These are phyloP conservation scores for Fusarium neocosmosporiellum DNA, from an alignment of 2,329 filamentous ascomycete genomes.

Conservation along the genomic window DNA sequence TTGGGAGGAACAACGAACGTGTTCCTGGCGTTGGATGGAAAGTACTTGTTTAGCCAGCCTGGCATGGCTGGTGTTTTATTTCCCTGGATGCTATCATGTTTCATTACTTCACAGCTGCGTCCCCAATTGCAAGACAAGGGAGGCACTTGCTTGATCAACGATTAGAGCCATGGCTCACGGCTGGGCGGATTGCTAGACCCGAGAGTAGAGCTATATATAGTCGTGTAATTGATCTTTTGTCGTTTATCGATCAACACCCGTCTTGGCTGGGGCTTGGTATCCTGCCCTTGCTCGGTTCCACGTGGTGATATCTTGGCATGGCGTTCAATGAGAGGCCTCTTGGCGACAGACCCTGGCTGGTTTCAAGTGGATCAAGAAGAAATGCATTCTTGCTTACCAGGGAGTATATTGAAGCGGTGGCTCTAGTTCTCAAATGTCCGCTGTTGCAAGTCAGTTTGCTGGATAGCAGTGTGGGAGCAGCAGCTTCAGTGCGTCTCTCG, in stretches of 20 bases:
- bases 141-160: not conserved
- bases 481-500: not conserved
- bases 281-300: not conserved
- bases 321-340: not conserved
- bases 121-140: not conserved
- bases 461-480: not conserved
- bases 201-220: not conserved
- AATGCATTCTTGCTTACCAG: not conserved
- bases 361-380: not conserved
- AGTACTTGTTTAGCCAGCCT: conserved; percentile 33
- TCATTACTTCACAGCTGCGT: not conserved
- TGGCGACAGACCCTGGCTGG: not conserved
- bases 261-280: not conserved
- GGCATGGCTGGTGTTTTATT: conserved; percentile 33
- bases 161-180: not conserved
- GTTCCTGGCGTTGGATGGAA: conserved; percentile 42
- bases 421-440: not conserved
- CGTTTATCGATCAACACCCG: not conserved
- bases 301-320: conserved; percentile 9
- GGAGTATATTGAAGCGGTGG: not conserved
- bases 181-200: not conserved
- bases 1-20: conserved; percentile 23
- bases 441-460: not conserved
- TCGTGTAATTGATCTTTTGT: not conserved
- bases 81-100: conserved; percentile 18